These are phyloP conservation scores for Antitrichia curtipendula DNA, from an alignment of 225 moss, liverwort and hornwort species.

Conservation along the genomic window DNA sequence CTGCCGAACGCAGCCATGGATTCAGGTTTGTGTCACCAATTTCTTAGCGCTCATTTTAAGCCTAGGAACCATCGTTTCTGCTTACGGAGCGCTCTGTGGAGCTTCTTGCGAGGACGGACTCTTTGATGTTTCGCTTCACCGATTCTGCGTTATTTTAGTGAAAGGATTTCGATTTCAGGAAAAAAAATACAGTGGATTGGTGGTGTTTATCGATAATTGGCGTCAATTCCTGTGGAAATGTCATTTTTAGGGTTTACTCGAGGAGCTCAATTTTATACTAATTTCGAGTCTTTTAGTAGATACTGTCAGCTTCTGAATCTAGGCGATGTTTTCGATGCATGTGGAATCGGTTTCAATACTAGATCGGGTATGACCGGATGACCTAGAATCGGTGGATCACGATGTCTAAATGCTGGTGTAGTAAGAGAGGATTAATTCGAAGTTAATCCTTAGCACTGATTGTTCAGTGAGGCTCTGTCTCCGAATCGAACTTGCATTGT, in stretches of 20 bases:
- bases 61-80: not conserved
- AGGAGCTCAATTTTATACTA: not conserved
- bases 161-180: not conserved
- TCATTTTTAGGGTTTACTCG: slow-evolving; percentile 8
- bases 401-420: not conserved
- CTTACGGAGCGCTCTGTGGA: not conserved
- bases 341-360: not conserved
- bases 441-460: not conserved
- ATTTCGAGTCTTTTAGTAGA: not conserved
- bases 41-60: not conserved
- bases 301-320: not conserved
- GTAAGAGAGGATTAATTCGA: not conserved
- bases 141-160: not conserved
- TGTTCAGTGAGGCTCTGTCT: not conserved
- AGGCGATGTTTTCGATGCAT: not conserved
- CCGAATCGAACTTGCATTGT: not conserved
- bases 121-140: not conserved
- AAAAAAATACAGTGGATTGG: not conserved
- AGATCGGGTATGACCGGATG: not conserved
- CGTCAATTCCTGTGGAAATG: not conserved
- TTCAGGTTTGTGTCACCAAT: slow-evolving; percentile 8
- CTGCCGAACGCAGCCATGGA: slow-evolving; percentile 24
- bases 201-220: not conserved
- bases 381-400: not conserved
- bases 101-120: not conserved